These are phyloP conservation scores for Prunus kanzakura DNA, from an alignment of 306 rosid species.

Conservation along the genomic window DNA sequence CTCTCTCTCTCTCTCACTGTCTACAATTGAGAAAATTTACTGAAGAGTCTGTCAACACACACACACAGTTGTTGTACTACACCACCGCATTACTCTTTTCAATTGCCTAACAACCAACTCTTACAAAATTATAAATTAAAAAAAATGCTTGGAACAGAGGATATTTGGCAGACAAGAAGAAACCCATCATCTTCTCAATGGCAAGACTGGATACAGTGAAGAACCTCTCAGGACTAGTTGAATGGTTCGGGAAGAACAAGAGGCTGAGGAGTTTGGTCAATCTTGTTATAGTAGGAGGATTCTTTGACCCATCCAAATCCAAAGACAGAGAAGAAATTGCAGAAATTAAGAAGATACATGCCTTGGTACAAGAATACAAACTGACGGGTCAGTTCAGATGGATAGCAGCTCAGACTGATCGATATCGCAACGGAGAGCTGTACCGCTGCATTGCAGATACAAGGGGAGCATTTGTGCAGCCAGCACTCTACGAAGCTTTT, in stretches of 20 bases:
- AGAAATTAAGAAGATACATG: slow-evolving; percentile 81
- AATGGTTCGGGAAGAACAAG: slow-evolving; percentile 80
- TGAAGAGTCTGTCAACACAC: too few species aligned
- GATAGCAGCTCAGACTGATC: slow-evolving; percentile 91
- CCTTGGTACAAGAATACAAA: slow-evolving; percentile 54
- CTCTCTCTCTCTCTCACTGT: too few species aligned
- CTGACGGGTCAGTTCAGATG: slow-evolving; percentile 81
- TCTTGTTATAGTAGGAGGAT: slow-evolving; percentile 88
- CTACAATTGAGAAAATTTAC: too few species aligned
- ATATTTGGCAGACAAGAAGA: slow-evolving; percentile 67
- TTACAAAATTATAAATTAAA: not conserved
- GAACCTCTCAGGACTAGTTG: slow-evolving; percentile 81
- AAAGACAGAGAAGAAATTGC: slow-evolving; percentile 89
- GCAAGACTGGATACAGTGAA: slow-evolving; percentile 91
- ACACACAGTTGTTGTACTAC: not conserved
- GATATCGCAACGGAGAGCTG: slow-evolving; percentile 72
- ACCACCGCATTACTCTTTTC: not conserved
- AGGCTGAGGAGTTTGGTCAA: slow-evolving; percentile 66
- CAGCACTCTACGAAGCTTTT: slow-evolving; percentile 87
- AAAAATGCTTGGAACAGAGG: slow-evolving; percentile 58
- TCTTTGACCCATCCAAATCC: slow-evolving; percentile 81
- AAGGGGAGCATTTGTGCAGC: slow-evolving; percentile 95
- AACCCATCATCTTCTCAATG: slow-evolving; percentile 94
- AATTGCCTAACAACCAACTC: not conserved
- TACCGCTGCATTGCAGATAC: slow-evolving; percentile 80